phyloP scores from a whole-genome alignment of 2,329 filamentous ascomycete species.

The Penicillium sp. region DNA sequence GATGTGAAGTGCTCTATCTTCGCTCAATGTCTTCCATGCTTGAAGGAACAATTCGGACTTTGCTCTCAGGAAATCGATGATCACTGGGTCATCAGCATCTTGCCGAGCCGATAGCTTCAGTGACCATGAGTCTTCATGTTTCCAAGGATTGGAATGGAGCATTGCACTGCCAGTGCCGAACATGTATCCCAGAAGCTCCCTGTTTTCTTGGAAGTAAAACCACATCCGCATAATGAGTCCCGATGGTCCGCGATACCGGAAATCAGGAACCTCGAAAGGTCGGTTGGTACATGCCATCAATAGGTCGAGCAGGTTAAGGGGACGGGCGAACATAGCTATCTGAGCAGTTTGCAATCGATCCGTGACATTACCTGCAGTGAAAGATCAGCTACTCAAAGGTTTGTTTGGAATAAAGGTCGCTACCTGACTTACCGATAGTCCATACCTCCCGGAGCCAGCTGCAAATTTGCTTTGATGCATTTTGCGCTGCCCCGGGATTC shows the following conservation, averaged over 20 bases:
- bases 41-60: constrained; percentile 51
- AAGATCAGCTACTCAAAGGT: constrained; percentile 8
- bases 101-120: constrained; percentile 31
- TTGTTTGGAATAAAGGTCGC: neutral
- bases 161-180: constrained; percentile 41
- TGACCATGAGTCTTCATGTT: constrained; percentile 20
- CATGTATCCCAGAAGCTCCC: constrained; percentile 52
- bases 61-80: constrained; percentile 50
- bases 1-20: constrained; percentile 49
- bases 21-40: constrained; percentile 46
- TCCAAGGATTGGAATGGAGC: constrained; percentile 29
- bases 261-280: constrained; percentile 28
- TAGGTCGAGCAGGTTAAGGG: constrained; percentile 67
- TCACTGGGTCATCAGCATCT: constrained; percentile 37
- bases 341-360: constrained; percentile 69
- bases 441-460: constrained; percentile 82
- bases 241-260: constrained; percentile 28
- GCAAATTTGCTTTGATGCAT: constrained; percentile 70
- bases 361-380: constrained; percentile 52
- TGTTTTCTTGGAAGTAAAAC: constrained; percentile 43
- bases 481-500: constrained; percentile 68
- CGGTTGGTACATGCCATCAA: constrained; percentile 70
- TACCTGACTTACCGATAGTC: constrained; percentile 67
- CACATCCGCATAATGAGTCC: constrained; percentile 42
- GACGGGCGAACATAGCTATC: constrained; percentile 64